Evolutionary conservation across 2,329 filamentous ascomycete genomes (phyloP).

Genomic region (Fusarium coicis): DNA sequence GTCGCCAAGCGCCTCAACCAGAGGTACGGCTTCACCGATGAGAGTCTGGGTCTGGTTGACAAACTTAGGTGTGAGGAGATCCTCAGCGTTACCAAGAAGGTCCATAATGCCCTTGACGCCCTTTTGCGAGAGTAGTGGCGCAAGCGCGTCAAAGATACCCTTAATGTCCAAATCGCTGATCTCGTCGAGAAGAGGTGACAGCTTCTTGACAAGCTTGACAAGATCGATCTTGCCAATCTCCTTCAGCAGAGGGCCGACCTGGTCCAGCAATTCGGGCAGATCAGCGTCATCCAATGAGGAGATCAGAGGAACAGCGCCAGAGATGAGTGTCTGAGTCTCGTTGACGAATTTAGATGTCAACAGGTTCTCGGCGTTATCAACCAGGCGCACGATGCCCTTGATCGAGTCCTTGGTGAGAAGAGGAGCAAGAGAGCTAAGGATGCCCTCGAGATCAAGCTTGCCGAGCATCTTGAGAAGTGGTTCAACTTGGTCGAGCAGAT

Average conservation of each 20-base stretch:
- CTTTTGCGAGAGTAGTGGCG: slow-evolving; percentile 49
- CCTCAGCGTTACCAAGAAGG: slow-evolving; percentile 50
- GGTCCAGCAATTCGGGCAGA: slow-evolving; percentile 41
- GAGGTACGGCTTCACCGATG: slow-evolving; percentile 50
- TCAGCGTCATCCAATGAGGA: slow-evolving; percentile 35
- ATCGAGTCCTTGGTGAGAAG: slow-evolving; percentile 45
- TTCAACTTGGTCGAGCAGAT: slow-evolving; percentile 47
- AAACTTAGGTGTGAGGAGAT: slow-evolving; percentile 46
- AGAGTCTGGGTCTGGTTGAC: slow-evolving; percentile 47
- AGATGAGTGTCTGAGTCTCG: slow-evolving; percentile 44
- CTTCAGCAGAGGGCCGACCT: slow-evolving; percentile 47
- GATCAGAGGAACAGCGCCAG: slow-evolving; percentile 43
- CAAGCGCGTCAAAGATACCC: slow-evolving; percentile 47
- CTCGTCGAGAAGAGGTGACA: slow-evolving; percentile 46
- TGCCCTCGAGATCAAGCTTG: slow-evolving; percentile 46
- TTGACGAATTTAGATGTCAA: slow-evolving; percentile 45
- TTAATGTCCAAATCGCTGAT: slow-evolving; percentile 48
- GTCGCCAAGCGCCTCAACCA: slow-evolving; percentile 49
- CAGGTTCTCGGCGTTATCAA: slow-evolving; percentile 46
- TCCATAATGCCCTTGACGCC: slow-evolving; percentile 50
- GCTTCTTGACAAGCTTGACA: slow-evolving; percentile 42
- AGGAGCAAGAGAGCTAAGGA: slow-evolving; percentile 43
- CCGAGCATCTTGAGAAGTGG: slow-evolving; percentile 49
- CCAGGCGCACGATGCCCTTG: slow-evolving; percentile 47
- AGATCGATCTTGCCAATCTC: slow-evolving; percentile 47